Evolutionary conservation across 148 eudicot species (phyloP), one percentile per base, ranked within the genome.

Genomic region (Tetragonia tetragonoides): DNA sequence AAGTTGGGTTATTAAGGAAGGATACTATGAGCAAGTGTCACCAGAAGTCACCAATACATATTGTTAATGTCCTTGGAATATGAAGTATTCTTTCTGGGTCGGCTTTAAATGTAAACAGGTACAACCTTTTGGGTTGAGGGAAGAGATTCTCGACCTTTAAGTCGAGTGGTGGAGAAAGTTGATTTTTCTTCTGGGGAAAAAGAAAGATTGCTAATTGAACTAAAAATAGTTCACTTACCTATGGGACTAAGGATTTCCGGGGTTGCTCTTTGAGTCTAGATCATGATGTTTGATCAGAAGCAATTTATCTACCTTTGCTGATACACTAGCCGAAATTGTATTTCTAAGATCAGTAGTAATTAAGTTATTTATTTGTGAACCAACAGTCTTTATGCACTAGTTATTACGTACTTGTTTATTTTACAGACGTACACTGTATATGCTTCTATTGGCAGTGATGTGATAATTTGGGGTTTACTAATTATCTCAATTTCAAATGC

Each of bases 401-500:
- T 57, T 44, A 16, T 16, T 2, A 4, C 18, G 6, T 23, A 57
- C 62, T 17, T 16, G 62, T 16, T 17, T 57, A 3, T 57, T 17
- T 16, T 57, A 57, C 56, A 11, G 21, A 17, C 5, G 62, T 11
- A 17, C 5, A 28, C 21, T 9, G 9, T 44, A 44, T 5, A 44
- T 44, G 47, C 9, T 9, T 67, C 39, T 49, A 62, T 44, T 42
- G 73, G 40, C 46, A 44, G 10, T 28, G 16, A 15, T 46, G 47
- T 38, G 42, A 40, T 74, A 49, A 34, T 63, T 10, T 68, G 53
- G 12, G 62, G 70, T 34, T 59, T 69, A 71, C 51, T 72, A 74
- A 75, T 66, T 57, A 23, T 64, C 67, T 54, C 39, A 21, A 34
- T 61, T 69, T 70, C 47, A 9, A 46, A 51, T 78, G 59, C 95